Base-by-base conservation (phyloP, 2,329 filamentous ascomycete species). In the Thielaviopsis cerberus region DNA sequence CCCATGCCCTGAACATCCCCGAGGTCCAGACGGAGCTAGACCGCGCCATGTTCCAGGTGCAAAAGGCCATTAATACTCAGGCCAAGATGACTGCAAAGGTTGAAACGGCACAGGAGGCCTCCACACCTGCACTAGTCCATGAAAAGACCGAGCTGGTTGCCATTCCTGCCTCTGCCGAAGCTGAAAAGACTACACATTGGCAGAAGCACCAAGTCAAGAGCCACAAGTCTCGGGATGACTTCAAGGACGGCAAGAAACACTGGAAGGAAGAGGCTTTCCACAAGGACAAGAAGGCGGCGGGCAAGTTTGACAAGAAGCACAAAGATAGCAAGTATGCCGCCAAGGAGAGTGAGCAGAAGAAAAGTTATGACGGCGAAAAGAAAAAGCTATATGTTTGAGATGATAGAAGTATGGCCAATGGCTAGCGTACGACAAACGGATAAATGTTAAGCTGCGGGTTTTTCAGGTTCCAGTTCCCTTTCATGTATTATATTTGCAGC, bases 21-120 rank as follows among this genome's bases (percentile, higher is more conserved):
- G 82, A 85, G 58, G 74, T 91, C 25, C 80, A 82, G 57, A 72
- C 83, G 17, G 86, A 90, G 67, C 74, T 89, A 0, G 85, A 90
- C 65, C 74, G 86, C 51, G 86, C 86, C 4, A 81, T 88, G 60
- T 82, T 82, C 74, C 86, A 91, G 69, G 82, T 90, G 1, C 76
- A 82, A 64, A 72, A 69, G 51, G 71, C 72, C 17, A 70, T 78
- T 57, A 65, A 22, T 22, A n/a, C 52, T 13, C 17, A 53, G 17
- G 27, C 13, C 52, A 10, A 52, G 50, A 3, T 23, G 10, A 24
- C 13, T 7, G 50, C 23, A 22, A 24, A 30, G 11, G 5, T 11
- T 30, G 27, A 5, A 11, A 5, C 27, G 5, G 27, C 27, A 11
- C 27, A 52, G 24, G 24, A 41, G 20, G 22, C 26, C n/a, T 5